Percentiles rank a stretch among this genome's conserved stretches.
Conservation (phyloP, 2,329 filamentous ascomycete species). For the Macrophomina phaseolina region DNA sequence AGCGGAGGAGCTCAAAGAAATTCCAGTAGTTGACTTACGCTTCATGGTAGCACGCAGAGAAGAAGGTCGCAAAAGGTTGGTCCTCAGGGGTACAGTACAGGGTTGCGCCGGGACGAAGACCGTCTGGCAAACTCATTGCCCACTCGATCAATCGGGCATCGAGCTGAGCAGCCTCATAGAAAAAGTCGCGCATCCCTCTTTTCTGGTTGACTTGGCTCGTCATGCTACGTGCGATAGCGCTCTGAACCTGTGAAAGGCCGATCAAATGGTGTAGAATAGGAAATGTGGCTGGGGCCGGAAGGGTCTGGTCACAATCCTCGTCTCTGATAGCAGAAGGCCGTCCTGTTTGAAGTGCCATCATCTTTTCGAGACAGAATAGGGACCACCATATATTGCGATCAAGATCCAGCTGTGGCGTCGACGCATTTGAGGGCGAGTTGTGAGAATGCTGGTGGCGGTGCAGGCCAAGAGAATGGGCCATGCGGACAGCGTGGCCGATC, state of each 20-base stretch:
- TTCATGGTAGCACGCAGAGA: slow-evolving; percentile 1
- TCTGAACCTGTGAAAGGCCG: not conserved
- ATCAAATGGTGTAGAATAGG: not conserved
- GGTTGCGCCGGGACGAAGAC: not conserved
- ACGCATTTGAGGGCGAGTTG: not conserved
- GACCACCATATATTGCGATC: slow-evolving; percentile 6
- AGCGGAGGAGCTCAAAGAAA: too few relatives aligned
- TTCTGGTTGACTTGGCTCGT: not conserved
- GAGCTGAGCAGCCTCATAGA: not conserved
- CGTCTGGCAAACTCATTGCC: not conserved
- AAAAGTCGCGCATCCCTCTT: not conserved
- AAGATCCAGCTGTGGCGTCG: not conserved
- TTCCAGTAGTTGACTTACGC: not conserved
- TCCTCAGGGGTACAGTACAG: not conserved
- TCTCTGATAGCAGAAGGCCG: not conserved
- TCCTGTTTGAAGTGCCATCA: slow-evolving; percentile 9
- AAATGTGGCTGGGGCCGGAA: not conserved
- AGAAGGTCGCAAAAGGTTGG: not conserved
- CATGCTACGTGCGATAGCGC: slow-evolving; percentile 1
- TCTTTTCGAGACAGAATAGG: not conserved
- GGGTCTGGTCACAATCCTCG: not conserved
- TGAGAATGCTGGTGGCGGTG: slow-evolving; percentile 8
- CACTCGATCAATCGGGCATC: not conserved
- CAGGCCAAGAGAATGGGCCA: slow-evolving; percentile 26
- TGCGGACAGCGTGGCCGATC: slow-evolving; percentile 24